These are phyloP conservation scores for Kregervanrija fluxuum DNA, from an alignment of 805 yeast species.

Conservation along the genomic window DNA sequence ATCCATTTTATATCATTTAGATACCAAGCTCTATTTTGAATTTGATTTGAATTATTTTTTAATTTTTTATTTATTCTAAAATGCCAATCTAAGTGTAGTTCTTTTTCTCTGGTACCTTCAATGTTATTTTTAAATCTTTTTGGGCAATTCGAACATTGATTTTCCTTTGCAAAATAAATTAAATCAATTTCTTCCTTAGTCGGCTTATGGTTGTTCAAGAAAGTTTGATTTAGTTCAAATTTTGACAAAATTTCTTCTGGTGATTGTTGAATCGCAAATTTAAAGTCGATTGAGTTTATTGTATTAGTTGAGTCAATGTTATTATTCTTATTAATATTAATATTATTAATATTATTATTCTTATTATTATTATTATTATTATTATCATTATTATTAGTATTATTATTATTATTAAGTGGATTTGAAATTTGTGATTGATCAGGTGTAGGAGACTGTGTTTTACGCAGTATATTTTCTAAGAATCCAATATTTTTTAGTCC, in stretches of 20 bases:
- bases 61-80: constrained; percentile 81
- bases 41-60: constrained; percentile 38
- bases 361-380: too few relatives aligned
- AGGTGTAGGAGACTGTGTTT: constrained; percentile 5
- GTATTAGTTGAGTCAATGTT: constrained; percentile 15
- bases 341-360: constrained; percentile 14
- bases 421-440: neutral
- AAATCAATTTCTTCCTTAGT: constrained; percentile 26
- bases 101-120: constrained; percentile 45
- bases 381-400: constrained; percentile 20
- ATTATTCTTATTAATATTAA: constrained; percentile 10
- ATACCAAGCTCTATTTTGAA: constrained; percentile 80
- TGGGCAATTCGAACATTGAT: constrained; percentile 87
- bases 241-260: constrained; percentile 16
- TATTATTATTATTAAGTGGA: constrained; percentile 2
- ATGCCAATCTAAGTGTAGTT: constrained; percentile 91
- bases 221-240: constrained; percentile 26
- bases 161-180: constrained; percentile 54
- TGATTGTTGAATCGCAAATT: constrained; percentile 10
- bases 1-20: constrained; percentile 67
- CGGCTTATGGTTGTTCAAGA: constrained; percentile 32
- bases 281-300: constrained; percentile 9
- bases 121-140: constrained; percentile 64
- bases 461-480: constrained; percentile 13
- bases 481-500: constrained; percentile 14